Evolutionary conservation across 345 rosid genomes (phyloP), one percentile per base, ranked within the genome.

Genomic region (Anastatica hierochuntica): DNA sequence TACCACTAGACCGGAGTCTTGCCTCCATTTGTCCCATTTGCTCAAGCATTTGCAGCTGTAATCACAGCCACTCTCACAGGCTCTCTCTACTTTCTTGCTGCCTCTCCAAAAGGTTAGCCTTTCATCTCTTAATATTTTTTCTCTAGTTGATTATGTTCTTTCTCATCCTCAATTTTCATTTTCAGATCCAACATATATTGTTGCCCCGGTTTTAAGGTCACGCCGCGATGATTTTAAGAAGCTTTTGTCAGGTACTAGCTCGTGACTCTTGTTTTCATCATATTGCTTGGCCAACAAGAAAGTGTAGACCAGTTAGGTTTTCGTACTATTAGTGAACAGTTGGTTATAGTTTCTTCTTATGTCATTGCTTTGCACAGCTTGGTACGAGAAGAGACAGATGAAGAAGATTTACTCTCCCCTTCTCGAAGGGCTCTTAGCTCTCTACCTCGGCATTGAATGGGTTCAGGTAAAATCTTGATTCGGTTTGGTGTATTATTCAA

Each of bases 301-400:
- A 26, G 13, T 5, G 49, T 41, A 4, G 21, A 46, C 47, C 40
- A n/a, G n/a, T n/a, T n/a, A 4, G 27, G 37, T 34, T 49, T 21
- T 30, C 10, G 42, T 10, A 60, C 35, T 27, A 49, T 3, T 16
- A n/a, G n/a, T n/a, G n/a, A n/a, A n/a, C n/a, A n/a, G n/a, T n/a
- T n/a, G n/a, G n/a, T n/a, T n/a, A n/a, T n/a, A n/a, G n/a, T n/a
- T 20, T 29, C 2, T 3, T 29, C 9, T 29, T 59, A 36, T 26
- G 18, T 44, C 13, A 12, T 18, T 51, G 43, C 7, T 42, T 54
- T 48, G n/a, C n/a, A 63, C 77, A 92, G 98, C 95, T 41, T 87
- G 98, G 98, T 90, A 90, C 12, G 84, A 90, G 67, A 87, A 85
- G 74, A 80, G 98, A 73, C 96, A 87, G 62, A 82, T 90, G 98